Percentiles rank a stretch among this genome's conserved stretches.
Evolutionary conservation across 352 stramenopile species (phyloP).

Genomic region (Phytophthora nicotianae): DNA sequence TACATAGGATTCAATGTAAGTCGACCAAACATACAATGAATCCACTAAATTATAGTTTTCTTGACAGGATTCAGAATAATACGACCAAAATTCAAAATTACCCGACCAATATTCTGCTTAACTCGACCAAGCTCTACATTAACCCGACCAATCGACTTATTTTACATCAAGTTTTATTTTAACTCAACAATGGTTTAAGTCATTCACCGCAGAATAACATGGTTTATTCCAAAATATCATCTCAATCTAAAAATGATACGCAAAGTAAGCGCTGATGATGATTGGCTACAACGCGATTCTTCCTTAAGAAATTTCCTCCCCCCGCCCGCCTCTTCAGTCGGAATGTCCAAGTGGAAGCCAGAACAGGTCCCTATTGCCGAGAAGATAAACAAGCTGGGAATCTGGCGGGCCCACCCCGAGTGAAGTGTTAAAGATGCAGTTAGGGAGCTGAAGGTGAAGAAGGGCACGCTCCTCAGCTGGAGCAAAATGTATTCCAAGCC

Average conservation of each 20-base stretch:
- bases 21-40: neutral
- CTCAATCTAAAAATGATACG: neutral
- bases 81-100: neutral
- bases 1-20: neutral
- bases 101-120: neutral
- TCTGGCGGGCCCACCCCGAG: neutral
- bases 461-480: neutral
- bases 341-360: neutral
- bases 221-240: neutral
- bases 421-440: neutral
- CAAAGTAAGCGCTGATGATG: neutral
- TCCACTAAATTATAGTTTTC: neutral
- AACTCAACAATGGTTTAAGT: neutral
- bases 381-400: neutral
- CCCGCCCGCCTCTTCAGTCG: neutral
- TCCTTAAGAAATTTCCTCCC: neutral
- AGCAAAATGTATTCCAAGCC: neutral
- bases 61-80: neutral
- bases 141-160: neutral
- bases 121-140: neutral
- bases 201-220: neutral
- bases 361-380: neutral
- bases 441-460: neutral
- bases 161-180: neutral
- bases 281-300: neutral